These are phyloP conservation scores for Chytriomyces sp. DNA, from an alignment of 192 early-diverging fungal genomes.

Conservation along the genomic window DNA sequence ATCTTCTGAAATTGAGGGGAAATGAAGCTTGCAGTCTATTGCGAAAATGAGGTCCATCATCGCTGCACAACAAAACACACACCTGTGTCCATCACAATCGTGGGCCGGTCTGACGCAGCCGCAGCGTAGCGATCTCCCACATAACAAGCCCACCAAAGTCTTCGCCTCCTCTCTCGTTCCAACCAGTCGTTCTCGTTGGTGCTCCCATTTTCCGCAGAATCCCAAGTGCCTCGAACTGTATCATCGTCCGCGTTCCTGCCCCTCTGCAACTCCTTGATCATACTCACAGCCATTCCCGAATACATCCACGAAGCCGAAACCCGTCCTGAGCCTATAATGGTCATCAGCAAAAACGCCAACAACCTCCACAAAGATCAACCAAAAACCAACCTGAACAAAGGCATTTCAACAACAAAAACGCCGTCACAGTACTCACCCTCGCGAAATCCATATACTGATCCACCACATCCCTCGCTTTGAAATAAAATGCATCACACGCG, in stretches of 20 bases:
- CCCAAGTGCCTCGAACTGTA: not conserved
- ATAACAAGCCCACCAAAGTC: conserved; percentile 54
- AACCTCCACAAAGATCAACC: conserved; percentile 1
- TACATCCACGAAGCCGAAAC: conserved; percentile 54
- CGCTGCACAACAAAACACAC: not conserved
- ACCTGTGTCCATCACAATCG: conserved; percentile 46
- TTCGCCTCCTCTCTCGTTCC: conserved; percentile 42
- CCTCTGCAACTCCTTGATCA: conserved; percentile 47
- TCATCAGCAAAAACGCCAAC: not conserved
- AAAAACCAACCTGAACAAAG: conserved; percentile 39
- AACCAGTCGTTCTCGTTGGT: conserved; percentile 32
- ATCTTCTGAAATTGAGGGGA: conserved; percentile 27
- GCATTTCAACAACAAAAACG: conserved; percentile 37
- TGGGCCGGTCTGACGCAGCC: conserved; percentile 38
- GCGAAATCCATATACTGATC: conserved; percentile 49
- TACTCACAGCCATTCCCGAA: conserved; percentile 53
- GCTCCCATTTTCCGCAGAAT: not conserved
- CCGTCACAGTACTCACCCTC: conserved; percentile 34
- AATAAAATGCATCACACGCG: conserved; percentile 44
- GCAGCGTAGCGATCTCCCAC: conserved; percentile 46
- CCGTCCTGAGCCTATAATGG: conserved; percentile 23
- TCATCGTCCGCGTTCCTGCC: conserved; percentile 45
- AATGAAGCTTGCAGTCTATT: conserved; percentile 51
- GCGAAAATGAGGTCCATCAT: too few relatives aligned
- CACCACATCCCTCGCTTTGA: conserved; percentile 43